Evolutionary conservation across 805 yeast species (phyloP), one percentile per base, ranked within the genome.

Genomic region (Wickerhamiella siamensis): DNA sequence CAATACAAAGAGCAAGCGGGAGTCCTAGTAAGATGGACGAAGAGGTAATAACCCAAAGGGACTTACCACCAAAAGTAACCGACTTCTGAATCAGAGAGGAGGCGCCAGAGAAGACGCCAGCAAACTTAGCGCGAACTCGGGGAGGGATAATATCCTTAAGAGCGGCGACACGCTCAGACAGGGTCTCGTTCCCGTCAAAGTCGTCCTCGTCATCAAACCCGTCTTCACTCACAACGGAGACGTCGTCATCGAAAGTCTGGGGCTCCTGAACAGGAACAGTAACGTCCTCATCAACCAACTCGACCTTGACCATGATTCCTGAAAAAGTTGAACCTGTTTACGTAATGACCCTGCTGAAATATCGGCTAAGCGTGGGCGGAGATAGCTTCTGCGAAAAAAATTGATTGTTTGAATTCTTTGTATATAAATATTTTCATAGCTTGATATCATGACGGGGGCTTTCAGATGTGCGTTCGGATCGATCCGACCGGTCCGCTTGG

Each of bases 111-210:
- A 59, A 54, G 20, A 65, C 37, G 31, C 53, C 47, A 20, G 60
- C 44, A 41, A 79, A 50, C 41, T 56, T 54, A 39, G 69, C 64
- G 67, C 97, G 80, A 61, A 82, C 86, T 52, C 72, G 72, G 52
- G 96, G 96, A 37, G 96, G 83, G 40, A 91, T 68, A 42, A 88
- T 82, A 60, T 91, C 96, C 63, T 79, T 84, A 55, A 91, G 73
- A 39, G 99, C 98, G 48, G 75, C 74, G 49, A 91, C 62, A 73
- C 99, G 81, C 54, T 91, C 97, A 46, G 69, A 63, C 15, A 91
- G 51, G 26, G 95, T 78, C 69, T 91, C 99, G 57, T 78, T 75
- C 56, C 77, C 82, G 44, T 68, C 54, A 59, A 82, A 83, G 50
- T 74, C 83, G 52, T 82, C 93, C 33, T 67, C 72, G 40, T 62